Conservation (phyloP, 768 basidiomycete species). For the Hirschioporus abietinus region DNA sequence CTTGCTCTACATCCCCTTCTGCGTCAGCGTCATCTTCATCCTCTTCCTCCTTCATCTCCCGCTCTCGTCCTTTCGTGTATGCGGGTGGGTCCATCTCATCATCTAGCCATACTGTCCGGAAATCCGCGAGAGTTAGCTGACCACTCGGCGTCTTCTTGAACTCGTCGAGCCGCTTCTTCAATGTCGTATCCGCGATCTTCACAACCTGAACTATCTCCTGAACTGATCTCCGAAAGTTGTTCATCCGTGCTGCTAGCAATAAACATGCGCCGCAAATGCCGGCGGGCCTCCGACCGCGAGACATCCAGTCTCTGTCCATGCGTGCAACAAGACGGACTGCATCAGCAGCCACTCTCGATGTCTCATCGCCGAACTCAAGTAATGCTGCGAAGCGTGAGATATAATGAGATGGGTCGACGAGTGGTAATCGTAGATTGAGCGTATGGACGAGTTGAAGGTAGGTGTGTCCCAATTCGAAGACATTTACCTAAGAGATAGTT, state of each 20-base stretch:
- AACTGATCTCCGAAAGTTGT: constrained; percentile 88
- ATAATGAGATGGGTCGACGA: constrained; percentile 95
- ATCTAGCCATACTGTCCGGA: constrained; percentile 85
- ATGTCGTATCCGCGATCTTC: constrained; percentile 94
- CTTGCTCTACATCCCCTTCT: constrained; percentile 26
- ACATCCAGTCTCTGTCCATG: constrained; percentile 97
- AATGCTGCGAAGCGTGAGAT: constrained; percentile 92
- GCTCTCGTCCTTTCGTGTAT: constrained; percentile 71
- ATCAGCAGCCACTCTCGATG: constrained; percentile 85
- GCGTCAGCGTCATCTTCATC: constrained; percentile 19
- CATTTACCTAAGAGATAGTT: constrained; percentile 67
- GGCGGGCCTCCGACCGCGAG: constrained; percentile 88
- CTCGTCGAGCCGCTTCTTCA: constrained; percentile 90
- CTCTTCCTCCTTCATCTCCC: constrained; percentile 49
- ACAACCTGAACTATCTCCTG: constrained; percentile 98
- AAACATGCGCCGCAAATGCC: constrained; percentile 97
- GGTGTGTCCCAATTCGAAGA: constrained; percentile 93
- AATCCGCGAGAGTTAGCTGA: constrained; percentile 80
- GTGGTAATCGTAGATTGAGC: constrained; percentile 77
- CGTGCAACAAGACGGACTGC: constrained; percentile 90
- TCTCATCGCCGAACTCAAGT: constrained; percentile 95
- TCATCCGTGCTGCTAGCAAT: constrained; percentile 95
- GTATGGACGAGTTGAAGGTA: constrained; percentile 92
- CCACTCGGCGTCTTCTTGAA: constrained; percentile 90
- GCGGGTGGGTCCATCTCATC: constrained; percentile 92